A percentile compares a stretch with the other conserved stretches of the same genome.
Evolutionary conservation across 306 rosid genomes (phyloP).

Genomic region (Sphenostylis stenocarpa): DNA sequence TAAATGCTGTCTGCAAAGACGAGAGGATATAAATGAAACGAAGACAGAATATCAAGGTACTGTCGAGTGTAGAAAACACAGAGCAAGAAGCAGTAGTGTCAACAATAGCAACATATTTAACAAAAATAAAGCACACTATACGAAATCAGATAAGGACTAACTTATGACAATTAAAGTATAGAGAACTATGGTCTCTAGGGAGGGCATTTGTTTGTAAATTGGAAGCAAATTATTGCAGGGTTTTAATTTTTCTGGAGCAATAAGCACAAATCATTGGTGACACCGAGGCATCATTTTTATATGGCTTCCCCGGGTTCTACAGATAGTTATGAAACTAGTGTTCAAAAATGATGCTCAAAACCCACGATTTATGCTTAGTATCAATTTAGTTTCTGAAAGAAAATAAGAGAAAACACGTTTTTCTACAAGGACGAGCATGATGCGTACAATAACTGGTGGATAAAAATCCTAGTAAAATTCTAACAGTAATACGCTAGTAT

Average conservation of each 20-base stretch:
- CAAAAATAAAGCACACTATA: slow-evolving; percentile 2
- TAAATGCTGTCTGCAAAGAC: slow-evolving; percentile 76
- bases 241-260: not conserved
- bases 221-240: not conserved
- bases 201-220: slow-evolving; percentile 3
- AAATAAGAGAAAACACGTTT: not conserved
- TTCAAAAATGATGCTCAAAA: slow-evolving; percentile 27
- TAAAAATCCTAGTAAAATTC: slow-evolving; percentile 20
- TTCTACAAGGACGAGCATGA: slow-evolving; percentile 6
- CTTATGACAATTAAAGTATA: not conserved
- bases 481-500: slow-evolving; percentile 7
- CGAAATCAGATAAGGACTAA: slow-evolving; percentile 19
- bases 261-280: not conserved
- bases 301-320: slow-evolving; percentile 1
- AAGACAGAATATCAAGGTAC: slow-evolving; percentile 17
- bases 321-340: slow-evolving; percentile 16
- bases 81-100: not conserved
- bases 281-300: not conserved
- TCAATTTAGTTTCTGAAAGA: slow-evolving; percentile 1
- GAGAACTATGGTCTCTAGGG: not conserved
- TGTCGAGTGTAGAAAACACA: not conserved
- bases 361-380: not conserved
- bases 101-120: slow-evolving; percentile 9
- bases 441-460: slow-evolving; percentile 19
- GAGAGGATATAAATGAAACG: not conserved